Evolutionary conservation across 768 basidiomycete genomes (phyloP).

Genomic region (Naganishia randhawae): DNA sequence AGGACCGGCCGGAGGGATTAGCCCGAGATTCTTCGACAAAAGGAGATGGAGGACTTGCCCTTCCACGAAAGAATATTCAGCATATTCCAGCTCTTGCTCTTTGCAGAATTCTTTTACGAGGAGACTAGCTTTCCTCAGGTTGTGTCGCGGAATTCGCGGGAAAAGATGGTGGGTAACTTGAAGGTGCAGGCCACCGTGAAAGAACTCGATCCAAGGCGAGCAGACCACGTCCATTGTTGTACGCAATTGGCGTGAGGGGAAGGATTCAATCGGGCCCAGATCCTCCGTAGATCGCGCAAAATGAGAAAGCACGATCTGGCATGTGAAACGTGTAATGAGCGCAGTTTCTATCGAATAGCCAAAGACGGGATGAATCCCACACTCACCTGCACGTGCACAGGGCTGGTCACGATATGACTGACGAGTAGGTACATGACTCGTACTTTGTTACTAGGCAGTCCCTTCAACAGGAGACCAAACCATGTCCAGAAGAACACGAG

Average conservation of each 20-base stretch:
- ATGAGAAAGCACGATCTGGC: slow-evolving; percentile 86
- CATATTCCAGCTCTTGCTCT: slow-evolving; percentile 71
- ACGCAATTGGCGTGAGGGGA: slow-evolving; percentile 86
- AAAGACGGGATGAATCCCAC: too few relatives aligned
- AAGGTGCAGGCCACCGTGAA: slow-evolving; percentile 96
- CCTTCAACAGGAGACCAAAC: slow-evolving; percentile 68
- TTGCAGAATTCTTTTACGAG: slow-evolving; percentile 83
- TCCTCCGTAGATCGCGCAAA: slow-evolving; percentile 92
- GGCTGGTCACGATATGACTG: slow-evolving; percentile 79
- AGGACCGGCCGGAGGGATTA: slow-evolving; percentile 7
- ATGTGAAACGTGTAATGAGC: not conserved
- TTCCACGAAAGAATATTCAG: slow-evolving; percentile 82
- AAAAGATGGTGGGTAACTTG: slow-evolving; percentile 97
- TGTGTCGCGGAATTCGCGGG: slow-evolving; percentile 90
- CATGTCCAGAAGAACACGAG: slow-evolving; percentile 83
- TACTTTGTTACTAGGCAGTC: slow-evolving; percentile 68
- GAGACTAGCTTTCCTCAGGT: slow-evolving; percentile 72
- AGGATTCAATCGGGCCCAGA: slow-evolving; percentile 83
- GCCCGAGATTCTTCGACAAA: too few relatives aligned
- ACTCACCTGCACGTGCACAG: slow-evolving; percentile 85
- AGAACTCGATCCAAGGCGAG: slow-evolving; percentile 71
- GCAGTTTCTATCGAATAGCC: not conserved
- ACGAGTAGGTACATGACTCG: slow-evolving; percentile 72
- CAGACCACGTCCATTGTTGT: slow-evolving; percentile 98
- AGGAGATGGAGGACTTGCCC: slow-evolving; percentile 57